Base-by-base conservation (phyloP, 2,329 filamentous ascomycete genomes). In the Ophiostoma quercus region DNA sequence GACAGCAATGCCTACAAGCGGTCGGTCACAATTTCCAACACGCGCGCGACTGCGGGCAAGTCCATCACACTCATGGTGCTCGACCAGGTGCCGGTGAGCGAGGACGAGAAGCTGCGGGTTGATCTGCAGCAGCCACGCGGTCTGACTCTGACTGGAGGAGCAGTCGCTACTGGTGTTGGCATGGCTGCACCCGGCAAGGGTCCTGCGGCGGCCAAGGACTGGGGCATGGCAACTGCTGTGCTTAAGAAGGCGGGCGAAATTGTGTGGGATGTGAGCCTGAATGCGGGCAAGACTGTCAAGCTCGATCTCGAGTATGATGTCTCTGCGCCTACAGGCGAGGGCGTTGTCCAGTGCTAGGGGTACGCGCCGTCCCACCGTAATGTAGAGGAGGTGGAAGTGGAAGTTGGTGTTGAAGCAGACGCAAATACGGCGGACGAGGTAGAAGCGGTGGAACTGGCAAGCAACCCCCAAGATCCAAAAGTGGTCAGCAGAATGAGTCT, bases 231-330 rank as follows among this genome's bases (percentile, higher is more conserved):
- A 2, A 79, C 78, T 1, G 85, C 84, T 0, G 77, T 73, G n/a
- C 74, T 88, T 68, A 84, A 83, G 76, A 86, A 87, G 77, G 80
- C 78, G 4, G 87, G 87, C 2, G 84, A 88, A 77, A 76, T 90
- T 4, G 77, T 77, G 69, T 90, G 87, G 86, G 82, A 85, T 68
- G 82, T 90, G 12, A 80, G 76, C 62, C 76, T 90, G 67, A 84
- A 87, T 71, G 82, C 85, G 0, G 86, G 87, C 34, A 82, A 83
- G 74, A 82, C 83, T 3, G 84, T 86, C 19, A 84, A 84, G 77
- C 77, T 91, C 72, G 78, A 79, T 32, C 75, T 91, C 71, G 86
- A 88, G 78, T 91, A 90, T 77, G 83, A 86, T 71, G 83, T 88
- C 22, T 82, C 81, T 29, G 80, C 86, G 73, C 88, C 88, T 1